phyloP scores from a whole-genome alignment of 2,329 filamentous ascomycete species.

The Aspergillus chevalieri region DNA sequence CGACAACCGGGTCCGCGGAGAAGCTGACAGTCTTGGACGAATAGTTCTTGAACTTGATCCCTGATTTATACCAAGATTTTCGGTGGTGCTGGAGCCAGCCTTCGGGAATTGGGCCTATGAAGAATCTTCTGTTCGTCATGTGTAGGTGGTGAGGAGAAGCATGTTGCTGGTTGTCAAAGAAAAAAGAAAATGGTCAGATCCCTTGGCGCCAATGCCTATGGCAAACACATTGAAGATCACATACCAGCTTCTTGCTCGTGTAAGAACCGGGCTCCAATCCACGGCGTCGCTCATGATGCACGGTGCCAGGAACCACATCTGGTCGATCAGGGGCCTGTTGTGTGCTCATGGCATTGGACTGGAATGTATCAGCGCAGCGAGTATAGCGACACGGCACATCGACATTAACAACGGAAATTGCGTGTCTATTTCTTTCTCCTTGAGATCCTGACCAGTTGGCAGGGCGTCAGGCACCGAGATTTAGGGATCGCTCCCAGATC shows the following conservation, averaged over 20 bases:
- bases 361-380: background rate
- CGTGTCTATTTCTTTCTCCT: background rate
- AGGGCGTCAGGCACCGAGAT: too few species aligned
- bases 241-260: conserved; percentile 50
- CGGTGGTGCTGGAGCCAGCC: conserved; percentile 59
- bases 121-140: conserved; percentile 56
- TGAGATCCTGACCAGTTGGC: too few species aligned
- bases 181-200: conserved; percentile 4
- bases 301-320: conserved; percentile 10
- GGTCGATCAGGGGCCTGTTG: conserved; percentile 11
- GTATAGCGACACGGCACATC: conserved; percentile 2
- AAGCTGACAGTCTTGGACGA: conserved; percentile 48
- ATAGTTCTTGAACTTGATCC: conserved; percentile 40
- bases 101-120: conserved; percentile 61
- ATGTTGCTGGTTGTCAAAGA: conserved; percentile 43
- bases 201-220: background rate
- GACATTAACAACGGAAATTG: background rate
- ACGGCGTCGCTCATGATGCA: conserved; percentile 21
- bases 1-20: conserved; percentile 41
- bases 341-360: conserved; percentile 21
- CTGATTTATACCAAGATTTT: conserved; percentile 55
- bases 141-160: conserved; percentile 57
- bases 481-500: too few species aligned
- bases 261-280: conserved; percentile 46
- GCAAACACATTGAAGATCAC: conserved; percentile 4